A percentile compares a stretch with the other conserved stretches of the same genome.
These are phyloP conservation scores for Penicillium pancosmium DNA, from an alignment of 495 filamentous ascomycete species.

Conservation along the genomic window DNA sequence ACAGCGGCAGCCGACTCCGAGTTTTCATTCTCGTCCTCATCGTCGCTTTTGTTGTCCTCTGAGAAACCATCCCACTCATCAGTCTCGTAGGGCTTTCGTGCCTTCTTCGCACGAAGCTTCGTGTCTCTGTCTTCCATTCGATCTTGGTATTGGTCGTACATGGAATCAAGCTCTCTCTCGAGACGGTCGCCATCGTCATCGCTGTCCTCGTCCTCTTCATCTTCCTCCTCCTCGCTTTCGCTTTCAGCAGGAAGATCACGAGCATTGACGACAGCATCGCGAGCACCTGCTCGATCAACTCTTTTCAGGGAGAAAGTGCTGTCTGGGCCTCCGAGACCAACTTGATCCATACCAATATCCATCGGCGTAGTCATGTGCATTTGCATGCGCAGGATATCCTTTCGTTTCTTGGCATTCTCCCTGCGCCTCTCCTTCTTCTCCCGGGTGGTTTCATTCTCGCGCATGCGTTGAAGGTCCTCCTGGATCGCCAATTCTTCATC, in stretches of 20 bases:
- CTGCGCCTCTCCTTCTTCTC: conserved; percentile 79
- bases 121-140: conserved; percentile 76
- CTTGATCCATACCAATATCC: conserved; percentile 93
- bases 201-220: conserved; percentile 60
- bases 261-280: conserved; percentile 72
- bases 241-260: conserved; percentile 66
- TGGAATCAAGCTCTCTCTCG: conserved; percentile 78
- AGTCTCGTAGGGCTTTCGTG: conserved; percentile 78
- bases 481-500: conserved; percentile 92
- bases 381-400: conserved; percentile 91
- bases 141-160: conserved; percentile 87
- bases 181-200: conserved; percentile 82
- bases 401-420: conserved; percentile 88
- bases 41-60: conserved; percentile 58
- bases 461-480: conserved; percentile 77
- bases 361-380: conserved; percentile 94
- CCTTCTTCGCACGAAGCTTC: conserved; percentile 86
- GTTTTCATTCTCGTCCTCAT: conserved; percentile 57
- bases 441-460: conserved; percentile 70
- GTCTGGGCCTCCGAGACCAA: conserved; percentile 73
- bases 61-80: conserved; percentile 93
- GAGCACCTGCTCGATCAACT: conserved; percentile 72
- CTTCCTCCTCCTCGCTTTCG: conserved; percentile 60
- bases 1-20: conserved; percentile 51
- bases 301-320: conserved; percentile 81